Conservation (phyloP, 2,329 filamentous ascomycete genomes). For the Ceratocystis papillata region DNA sequence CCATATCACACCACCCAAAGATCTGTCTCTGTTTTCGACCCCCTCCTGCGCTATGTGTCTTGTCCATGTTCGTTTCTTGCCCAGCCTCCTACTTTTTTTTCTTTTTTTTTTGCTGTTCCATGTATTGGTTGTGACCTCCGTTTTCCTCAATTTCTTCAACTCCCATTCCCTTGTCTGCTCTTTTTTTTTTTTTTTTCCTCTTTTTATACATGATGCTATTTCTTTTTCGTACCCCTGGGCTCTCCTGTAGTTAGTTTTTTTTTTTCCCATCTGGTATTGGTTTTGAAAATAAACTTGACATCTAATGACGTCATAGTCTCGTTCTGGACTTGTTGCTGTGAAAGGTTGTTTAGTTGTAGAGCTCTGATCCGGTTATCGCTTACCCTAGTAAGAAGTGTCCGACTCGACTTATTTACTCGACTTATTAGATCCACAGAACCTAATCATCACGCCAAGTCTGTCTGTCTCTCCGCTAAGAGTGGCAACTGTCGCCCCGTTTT, state of each 20-base stretch:
- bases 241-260: not conserved
- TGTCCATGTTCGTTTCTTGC: not conserved
- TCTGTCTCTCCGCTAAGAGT: no score
- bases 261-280: not conserved
- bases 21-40: not conserved
- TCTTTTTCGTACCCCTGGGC: not conserved
- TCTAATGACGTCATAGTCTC: not conserved
- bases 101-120: constrained; percentile 3
- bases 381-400: no score
- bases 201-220: not conserved
- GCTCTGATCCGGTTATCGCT: no score
- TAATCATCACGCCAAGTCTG: no score
- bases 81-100: not conserved
- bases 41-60: not conserved
- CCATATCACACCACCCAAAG: not conserved
- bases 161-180: not conserved
- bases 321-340: no score
- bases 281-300: constrained; percentile 6
- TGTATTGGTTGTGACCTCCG: not conserved
- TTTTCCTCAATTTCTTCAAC: not conserved
- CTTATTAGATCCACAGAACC: no score
- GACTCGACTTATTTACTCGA: no score
- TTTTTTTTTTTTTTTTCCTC: not conserved
- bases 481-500: no score
- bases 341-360: no score